Evolutionary conservation across 2,329 filamentous ascomycete genomes (phyloP), one percentile per base, ranked within the genome.

Genomic region (Pestalotiopsis fici): DNA sequence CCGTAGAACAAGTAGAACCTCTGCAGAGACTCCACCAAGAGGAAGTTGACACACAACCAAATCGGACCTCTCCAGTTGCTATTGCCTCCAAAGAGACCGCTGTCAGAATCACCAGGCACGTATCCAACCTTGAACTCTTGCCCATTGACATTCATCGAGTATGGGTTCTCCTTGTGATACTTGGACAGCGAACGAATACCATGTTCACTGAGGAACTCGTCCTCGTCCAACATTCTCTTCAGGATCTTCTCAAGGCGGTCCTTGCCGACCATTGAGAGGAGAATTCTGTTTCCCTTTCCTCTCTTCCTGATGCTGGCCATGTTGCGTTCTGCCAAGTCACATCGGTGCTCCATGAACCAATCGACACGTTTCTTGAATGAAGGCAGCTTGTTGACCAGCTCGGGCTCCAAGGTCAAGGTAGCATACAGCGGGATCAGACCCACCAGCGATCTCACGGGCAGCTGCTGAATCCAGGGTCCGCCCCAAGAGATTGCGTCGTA

Each of bases 401-500:
- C 94, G 0, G 95, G 96, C 80, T 98, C 96, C 12, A 98, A 85
- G 0, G 96, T 98, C 69, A 97, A 84, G 2, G 95, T 97, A 6
- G 94, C 94, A 77, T 97, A 98, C 12, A 98, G 88, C 1, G 95
- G 95, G 71, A 98, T 98, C 67, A 98, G 84, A 12, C 96, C 95
- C 64, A 98, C 95, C 7, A 98, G 88, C 18, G 95, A 98, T 67
- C 94, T 88, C 64, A 98, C 93, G 1, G 94, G 95, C 76, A 98
- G 88, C 79, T 98, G 95, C 76, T 98, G 93, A 65, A 93, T 93
- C 91, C 91, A 97, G 7, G 95, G 95, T 9, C 94, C 94, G 62
- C 95, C 95, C 89, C 94, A 98, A 1, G 95, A 97, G 71, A 98
- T 98, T 28, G 95, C 95, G 81, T 98, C 95, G 77, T 98, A 98